A percentile compares a stretch with the other conserved stretches of the same genome.
Conservation (phyloP, 768 basidiomycete genomes). For the Gloeopeniophorella convolvens region DNA sequence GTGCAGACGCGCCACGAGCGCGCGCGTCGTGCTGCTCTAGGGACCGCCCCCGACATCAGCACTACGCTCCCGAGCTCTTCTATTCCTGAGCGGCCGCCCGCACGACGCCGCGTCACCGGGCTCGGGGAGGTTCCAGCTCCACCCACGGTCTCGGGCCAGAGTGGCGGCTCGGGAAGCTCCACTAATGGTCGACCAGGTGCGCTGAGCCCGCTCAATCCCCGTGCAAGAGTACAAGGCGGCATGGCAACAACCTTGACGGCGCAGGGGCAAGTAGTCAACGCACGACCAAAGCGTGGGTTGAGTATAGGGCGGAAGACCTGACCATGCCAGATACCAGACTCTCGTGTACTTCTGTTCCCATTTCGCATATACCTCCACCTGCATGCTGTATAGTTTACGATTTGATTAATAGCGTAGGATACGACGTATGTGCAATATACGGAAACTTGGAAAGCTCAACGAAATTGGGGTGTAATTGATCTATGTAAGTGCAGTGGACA, state of each 20-base stretch:
- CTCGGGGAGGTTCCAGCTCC: slow-evolving; percentile 28
- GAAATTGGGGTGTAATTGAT: no score
- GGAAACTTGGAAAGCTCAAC: no score
- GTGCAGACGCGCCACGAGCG: slow-evolving; percentile 92
- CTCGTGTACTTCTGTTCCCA: neutral
- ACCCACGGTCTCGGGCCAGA: neutral
- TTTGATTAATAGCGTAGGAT: neutral
- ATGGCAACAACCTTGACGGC: slow-evolving; percentile 17
- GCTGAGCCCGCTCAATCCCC: slow-evolving; percentile 20
- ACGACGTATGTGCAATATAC: neutral
- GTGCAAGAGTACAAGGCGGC: slow-evolving; percentile 21
- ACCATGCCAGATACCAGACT: neutral
- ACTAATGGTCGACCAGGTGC: slow-evolving; percentile 13
- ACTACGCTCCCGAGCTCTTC: slow-evolving; percentile 39
- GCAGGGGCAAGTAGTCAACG: slow-evolving; percentile 16
- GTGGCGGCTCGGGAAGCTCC: neutral
- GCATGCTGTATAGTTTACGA: neutral
- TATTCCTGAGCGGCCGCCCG: slow-evolving; percentile 35
- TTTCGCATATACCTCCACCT: neutral
- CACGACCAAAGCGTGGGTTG: slow-evolving; percentile 17
- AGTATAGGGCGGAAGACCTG: slow-evolving; percentile 18
- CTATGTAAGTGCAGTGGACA: no score
- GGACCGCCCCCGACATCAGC: slow-evolving; percentile 41
- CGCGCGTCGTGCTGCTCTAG: slow-evolving; percentile 69
- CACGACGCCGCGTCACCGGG: slow-evolving; percentile 61